Base-by-base conservation (phyloP, 345 rosid genomes). In the Heritiera fomes region DNA sequence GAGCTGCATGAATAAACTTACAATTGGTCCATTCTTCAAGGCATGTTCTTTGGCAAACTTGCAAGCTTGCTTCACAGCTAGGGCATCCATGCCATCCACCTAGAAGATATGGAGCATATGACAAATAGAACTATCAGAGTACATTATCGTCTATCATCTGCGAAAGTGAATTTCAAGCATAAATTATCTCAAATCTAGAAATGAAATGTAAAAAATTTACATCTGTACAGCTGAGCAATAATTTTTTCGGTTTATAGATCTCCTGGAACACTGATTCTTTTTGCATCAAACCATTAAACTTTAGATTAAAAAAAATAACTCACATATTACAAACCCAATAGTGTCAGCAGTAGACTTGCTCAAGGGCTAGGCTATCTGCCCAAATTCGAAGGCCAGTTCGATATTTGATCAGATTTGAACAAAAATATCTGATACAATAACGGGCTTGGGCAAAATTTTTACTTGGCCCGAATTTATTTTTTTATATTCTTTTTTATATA, bases 21-120 rank as follows among this genome's bases (percentile, higher is more conserved):
- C 99, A 71, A 96, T 88, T 7, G 99, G 99, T 69, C 98, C 99
- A 85, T 94, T 94, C 88, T 92, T 93, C 87, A 94, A 81, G 45
- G 87, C 97, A 84, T 90, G 88, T 76, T 90, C 97, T 87, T 96
- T 96, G 1, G 99, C 98, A 85, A 92, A 94, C 77, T 86, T 89
- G 90, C 99, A 96, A 4, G 97, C 99, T 83, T 96, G 98, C 79
- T 96, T 96, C 79, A 96, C 99, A 79, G 97, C 98, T 84, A 96
- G 81, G 40, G 84, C 97, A 89, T 96, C 99, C 99, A 96, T 96
- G 66, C 99, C 99, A 79, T 96, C 99, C 50, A 94, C 97, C 98
- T 77, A 78, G 62, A 75, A 70, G 78, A 58, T 61, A 72, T 2
- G 5, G 61, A 65, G 53, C 49, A 78, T 20, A 62, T 43, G 15